phyloP scores from a whole-genome alignment of 495 filamentous ascomycete species.

The Haplographium delicatum region DNA sequence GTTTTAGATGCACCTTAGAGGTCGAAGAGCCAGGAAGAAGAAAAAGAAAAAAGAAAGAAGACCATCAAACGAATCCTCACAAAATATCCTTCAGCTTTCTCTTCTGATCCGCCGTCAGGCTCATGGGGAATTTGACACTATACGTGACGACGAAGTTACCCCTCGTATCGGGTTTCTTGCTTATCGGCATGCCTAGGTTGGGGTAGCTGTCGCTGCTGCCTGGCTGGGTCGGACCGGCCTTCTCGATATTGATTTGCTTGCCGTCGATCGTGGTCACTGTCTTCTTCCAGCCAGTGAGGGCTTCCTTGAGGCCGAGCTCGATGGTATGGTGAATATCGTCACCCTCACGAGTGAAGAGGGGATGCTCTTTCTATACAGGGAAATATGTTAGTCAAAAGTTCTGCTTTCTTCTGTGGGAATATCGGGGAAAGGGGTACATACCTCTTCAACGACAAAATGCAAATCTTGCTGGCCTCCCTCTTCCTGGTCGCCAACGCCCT shows the following conservation, averaged over 20 bases:
- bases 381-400: constrained; percentile 20
- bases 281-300: constrained; percentile 89
- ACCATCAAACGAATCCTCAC: neutral
- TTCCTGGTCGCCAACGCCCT: constrained; percentile 91
- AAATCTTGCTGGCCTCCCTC: constrained; percentile 97
- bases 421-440: constrained; percentile 42
- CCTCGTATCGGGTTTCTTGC: constrained; percentile 76
- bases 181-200: constrained; percentile 81
- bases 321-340: constrained; percentile 77
- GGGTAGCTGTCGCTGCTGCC: constrained; percentile 79
- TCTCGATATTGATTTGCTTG: constrained; percentile 69
- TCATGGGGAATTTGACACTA: constrained; percentile 84
- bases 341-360: constrained; percentile 74
- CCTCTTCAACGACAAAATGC: constrained; percentile 90
- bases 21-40: too few species aligned
- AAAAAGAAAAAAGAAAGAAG: neutral
- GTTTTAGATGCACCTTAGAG: too few species aligned
- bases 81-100: constrained; percentile 71
- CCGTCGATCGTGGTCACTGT: constrained; percentile 92
- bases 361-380: constrained; percentile 78
- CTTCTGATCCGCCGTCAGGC: constrained; percentile 71
- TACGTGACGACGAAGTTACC: constrained; percentile 88
- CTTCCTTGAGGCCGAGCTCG: constrained; percentile 86
- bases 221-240: constrained; percentile 77
- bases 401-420: constrained; percentile 11